Evolutionary conservation across 2,329 filamentous ascomycete species (phyloP).

Genomic region (Alternaria viburni): DNA sequence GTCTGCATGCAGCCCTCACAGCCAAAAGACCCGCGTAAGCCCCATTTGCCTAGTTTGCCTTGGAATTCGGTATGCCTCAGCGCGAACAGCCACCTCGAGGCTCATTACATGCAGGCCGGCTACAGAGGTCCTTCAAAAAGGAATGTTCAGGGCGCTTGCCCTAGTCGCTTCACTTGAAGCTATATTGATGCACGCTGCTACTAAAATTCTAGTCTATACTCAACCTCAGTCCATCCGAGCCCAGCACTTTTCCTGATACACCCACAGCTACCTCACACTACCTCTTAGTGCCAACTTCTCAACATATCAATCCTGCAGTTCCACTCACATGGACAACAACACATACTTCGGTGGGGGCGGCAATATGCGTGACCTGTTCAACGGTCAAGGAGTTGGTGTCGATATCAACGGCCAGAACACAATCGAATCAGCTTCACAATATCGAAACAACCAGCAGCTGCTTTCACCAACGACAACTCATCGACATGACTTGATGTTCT

Average conservation of each 20-base stretch:
- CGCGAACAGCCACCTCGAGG: slow-evolving; percentile 11
- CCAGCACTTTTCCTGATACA: not conserved
- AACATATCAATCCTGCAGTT: not conserved
- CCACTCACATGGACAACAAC: slow-evolving; percentile 2
- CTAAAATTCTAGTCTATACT: not conserved
- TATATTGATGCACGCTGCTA: slow-evolving; percentile 12
- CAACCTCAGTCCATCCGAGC: not conserved
- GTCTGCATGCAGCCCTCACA: not conserved
- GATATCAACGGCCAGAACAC: slow-evolving; percentile 1
- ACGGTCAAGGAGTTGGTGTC: not conserved
- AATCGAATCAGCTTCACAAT: slow-evolving; percentile 7
- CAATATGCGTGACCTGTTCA: slow-evolving; percentile 1
- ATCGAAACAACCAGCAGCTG: slow-evolving; percentile 12
- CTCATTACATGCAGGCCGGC: slow-evolving; percentile 13
- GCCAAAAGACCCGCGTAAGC: slow-evolving; percentile 10
- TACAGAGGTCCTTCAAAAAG: slow-evolving; percentile 9
- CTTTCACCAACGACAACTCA: slow-evolving; percentile 11
- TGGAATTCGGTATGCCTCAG: slow-evolving; percentile 8
- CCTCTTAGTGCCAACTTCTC: not conserved
- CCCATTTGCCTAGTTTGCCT: slow-evolving; percentile 31
- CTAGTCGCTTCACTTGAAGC: not conserved
- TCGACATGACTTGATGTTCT: slow-evolving; percentile 21
- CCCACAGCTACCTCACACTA: not conserved
- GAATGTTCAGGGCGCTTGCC: not conserved
- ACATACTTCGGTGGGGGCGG: slow-evolving; percentile 1